phyloP scores from a whole-genome alignment of 2,329 filamentous ascomycete species.

The Botrytis byssoidea region DNA sequence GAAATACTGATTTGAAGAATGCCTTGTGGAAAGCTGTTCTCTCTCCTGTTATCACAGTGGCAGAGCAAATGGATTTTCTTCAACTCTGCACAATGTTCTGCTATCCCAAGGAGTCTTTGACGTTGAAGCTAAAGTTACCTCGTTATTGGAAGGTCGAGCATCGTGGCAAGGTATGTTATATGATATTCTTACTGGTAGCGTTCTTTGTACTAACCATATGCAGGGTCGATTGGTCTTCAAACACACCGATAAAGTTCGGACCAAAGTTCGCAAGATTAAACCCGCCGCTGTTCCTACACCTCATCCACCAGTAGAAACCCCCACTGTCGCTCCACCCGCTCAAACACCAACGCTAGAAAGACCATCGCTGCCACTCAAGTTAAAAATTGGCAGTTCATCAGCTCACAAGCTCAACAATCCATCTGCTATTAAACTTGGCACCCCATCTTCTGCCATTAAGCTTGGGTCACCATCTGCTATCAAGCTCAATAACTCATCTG shows the following conservation, averaged over 20 bases:
- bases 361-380: slow-evolving; percentile 15
- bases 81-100: slow-evolving; percentile 53
- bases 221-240: slow-evolving; percentile 37
- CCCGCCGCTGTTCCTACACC: neutral
- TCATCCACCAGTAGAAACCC: slow-evolving; percentile 7
- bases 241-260: slow-evolving; percentile 35
- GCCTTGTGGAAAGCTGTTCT: slow-evolving; percentile 51
- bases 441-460: neutral
- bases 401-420: neutral
- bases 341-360: neutral
- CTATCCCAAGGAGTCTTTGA: slow-evolving; percentile 47
- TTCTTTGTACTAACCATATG: slow-evolving; percentile 17
- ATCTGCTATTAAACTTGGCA: neutral
- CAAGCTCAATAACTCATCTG: neutral
- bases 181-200: neutral
- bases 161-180: slow-evolving; percentile 40
- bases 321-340: neutral
- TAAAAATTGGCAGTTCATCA: slow-evolving; percentile 10
- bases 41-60: slow-evolving; percentile 47
- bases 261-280: slow-evolving; percentile 18
- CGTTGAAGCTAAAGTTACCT: slow-evolving; percentile 49
- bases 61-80: slow-evolving; percentile 51
- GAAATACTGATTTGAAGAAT: slow-evolving; percentile 46
- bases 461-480: neutral
- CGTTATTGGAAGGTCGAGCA: slow-evolving; percentile 46